Evolutionary conservation across 2,329 filamentous ascomycete species (phyloP).

Genomic region (Sporothrix pallida): DNA sequence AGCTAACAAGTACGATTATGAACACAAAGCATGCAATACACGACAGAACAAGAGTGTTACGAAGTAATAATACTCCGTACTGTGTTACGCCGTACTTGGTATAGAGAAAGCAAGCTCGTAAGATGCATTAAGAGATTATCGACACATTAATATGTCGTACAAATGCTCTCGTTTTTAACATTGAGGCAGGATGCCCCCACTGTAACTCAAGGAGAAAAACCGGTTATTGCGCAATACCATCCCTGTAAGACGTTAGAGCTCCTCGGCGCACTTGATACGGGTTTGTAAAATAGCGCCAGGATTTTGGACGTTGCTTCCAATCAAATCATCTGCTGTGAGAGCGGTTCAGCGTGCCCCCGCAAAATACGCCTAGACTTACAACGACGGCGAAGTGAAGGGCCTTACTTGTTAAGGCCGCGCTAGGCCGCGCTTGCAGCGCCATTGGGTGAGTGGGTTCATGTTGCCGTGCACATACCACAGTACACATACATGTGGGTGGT

Average conservation of each 20-base stretch:
- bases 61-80: too few relatives aligned
- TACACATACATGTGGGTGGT: too few relatives aligned
- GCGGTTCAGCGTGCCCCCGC: neutral
- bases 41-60: too few relatives aligned
- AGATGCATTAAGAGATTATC: too few relatives aligned
- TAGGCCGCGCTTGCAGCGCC: slow-evolving; percentile 26
- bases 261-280: slow-evolving; percentile 7
- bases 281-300: slow-evolving; percentile 1
- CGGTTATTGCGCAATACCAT: slow-evolving; percentile 31
- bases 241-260: slow-evolving; percentile 31
- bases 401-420: slow-evolving; percentile 21
- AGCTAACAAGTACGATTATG: too few relatives aligned
- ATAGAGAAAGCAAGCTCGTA: too few relatives aligned
- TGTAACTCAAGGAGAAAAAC: slow-evolving; percentile 13
- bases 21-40: too few relatives aligned
- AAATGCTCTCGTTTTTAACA: too few relatives aligned
- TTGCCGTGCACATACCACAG: too few relatives aligned
- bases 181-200: neutral
- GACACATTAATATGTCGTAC: too few relatives aligned
- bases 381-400: slow-evolving; percentile 19
- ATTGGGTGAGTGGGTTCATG: neutral
- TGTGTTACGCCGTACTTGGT: too few relatives aligned
- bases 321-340: neutral
- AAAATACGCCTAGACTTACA: neutral
- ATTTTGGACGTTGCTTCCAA: slow-evolving; percentile 15